A percentile compares a stretch with the other conserved stretches of the same genome.
These are phyloP conservation scores for Tilletia indica DNA, from an alignment of 1,284 basidiomycete genomes.

Conservation along the genomic window DNA sequence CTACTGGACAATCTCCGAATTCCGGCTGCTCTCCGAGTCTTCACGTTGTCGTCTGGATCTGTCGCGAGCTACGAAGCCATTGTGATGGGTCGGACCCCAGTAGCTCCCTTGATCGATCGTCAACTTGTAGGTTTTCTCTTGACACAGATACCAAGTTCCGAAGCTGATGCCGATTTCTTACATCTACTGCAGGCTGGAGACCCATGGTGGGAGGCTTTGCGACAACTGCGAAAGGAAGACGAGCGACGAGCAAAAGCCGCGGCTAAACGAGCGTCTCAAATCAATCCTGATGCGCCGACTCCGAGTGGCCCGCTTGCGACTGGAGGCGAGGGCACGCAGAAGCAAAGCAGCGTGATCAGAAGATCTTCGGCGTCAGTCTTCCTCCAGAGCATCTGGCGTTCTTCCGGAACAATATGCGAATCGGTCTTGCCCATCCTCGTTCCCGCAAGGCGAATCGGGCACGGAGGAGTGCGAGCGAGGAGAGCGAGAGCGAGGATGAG, in stretches of 20 bases:
- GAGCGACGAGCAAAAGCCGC: conserved; percentile 36
- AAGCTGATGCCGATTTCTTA: conserved; percentile 25
- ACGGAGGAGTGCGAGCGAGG: neutral
- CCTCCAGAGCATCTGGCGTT: conserved; percentile 53
- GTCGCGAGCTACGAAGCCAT: conserved; percentile 50
- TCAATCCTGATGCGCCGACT: conserved; percentile 21
- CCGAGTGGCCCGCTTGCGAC: neutral
- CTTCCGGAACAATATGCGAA: conserved; percentile 51
- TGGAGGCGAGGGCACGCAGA: conserved; percentile 19
- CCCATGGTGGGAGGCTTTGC: conserved; percentile 53
- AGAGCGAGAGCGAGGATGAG: conserved; percentile 24
- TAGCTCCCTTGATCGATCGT: conserved; percentile 24
- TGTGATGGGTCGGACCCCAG: conserved; percentile 41
- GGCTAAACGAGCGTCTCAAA: conserved; percentile 35
- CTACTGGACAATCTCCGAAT: conserved; percentile 54
- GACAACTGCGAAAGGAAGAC: conserved; percentile 46
- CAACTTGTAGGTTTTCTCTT: neutral
- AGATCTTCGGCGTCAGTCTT: conserved; percentile 42
- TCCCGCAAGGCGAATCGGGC: conserved; percentile 24
- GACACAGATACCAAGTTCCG: neutral
- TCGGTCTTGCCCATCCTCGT: conserved; percentile 52
- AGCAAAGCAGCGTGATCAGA: conserved; percentile 39
- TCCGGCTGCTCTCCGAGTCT: conserved; percentile 51
- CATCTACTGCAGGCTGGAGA: conserved; percentile 38
- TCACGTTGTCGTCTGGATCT: conserved; percentile 42